Evolutionary conservation across 1,284 basidiomycete species (phyloP), one percentile per base, ranked within the genome.

Genomic region (Heterobasidion parviporum): DNA sequence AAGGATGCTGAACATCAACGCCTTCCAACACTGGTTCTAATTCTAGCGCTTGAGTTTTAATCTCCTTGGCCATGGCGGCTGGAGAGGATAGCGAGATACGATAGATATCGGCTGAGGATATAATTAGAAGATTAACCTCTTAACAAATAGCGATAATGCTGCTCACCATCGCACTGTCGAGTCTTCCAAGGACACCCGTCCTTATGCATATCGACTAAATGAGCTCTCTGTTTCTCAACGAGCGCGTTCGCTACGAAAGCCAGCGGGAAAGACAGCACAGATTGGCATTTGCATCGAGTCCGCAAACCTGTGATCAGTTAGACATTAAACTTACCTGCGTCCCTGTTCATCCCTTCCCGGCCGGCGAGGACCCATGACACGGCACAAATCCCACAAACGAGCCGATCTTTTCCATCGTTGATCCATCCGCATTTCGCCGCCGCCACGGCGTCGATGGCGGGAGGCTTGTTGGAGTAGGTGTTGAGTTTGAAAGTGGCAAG

Each of bases 161-260:
- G 72, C 80, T 61, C 63, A 91, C 89, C 69, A 67, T 90, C 87
- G 62, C 89, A 90, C 65, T 92, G 89, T 55, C 80, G 77, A 35
- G 75, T 74, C 67, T 80, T 88, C 89, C 89, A 92, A 2, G 89
- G 89, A 64, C 89, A 92, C 0, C 87, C 85, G 54, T 82, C 74
- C 66, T 89, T 90, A 66, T 92, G 89, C 65, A 77, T 77, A 12
- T 81, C 77, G 1, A 90, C 79, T 8, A 92, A 70, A 44, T 78
- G 78, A 3, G 65, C 60, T 6, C 77, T 76, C 65, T 92, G 89
- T 63, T 85, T 90, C 65, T 89, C 86, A 35, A 89, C 71, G 57
- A 91, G 72, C 14, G 81, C 66, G 65, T 78, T 82, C 46, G 83
- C 88, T 88, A 61, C 10, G 34, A 38, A 51, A 9, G 15, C 32